A percentile compares a stretch with the other conserved stretches of the same genome.
These are phyloP conservation scores for Xylaria palmicola DNA, from an alignment of 495 filamentous ascomycete genomes.

Conservation along the genomic window DNA sequence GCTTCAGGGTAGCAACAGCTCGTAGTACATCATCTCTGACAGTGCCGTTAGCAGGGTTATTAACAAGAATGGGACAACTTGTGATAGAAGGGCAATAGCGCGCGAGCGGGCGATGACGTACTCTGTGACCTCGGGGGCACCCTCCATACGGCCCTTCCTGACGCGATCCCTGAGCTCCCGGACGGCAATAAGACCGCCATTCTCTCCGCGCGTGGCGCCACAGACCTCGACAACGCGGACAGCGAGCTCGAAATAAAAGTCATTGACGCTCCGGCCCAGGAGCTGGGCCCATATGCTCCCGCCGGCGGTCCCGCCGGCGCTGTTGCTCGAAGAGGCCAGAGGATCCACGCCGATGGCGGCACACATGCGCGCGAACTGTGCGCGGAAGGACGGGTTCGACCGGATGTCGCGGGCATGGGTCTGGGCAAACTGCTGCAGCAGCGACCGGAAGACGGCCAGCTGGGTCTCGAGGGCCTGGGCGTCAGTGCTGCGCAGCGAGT, in stretches of 20 bases:
- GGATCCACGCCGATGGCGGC: conserved; percentile 95
- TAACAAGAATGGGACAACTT: too few species aligned
- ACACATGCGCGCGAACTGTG: conserved; percentile 98
- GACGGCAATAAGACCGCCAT: conserved; percentile 87
- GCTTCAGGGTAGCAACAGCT: conserved; percentile 82
- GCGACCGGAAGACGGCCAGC: conserved; percentile 89
- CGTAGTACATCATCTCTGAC: conserved; percentile 84
- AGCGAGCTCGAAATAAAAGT: conserved; percentile 97
- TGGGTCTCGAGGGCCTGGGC: conserved; percentile 82
- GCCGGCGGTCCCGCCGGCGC: conserved; percentile 41
- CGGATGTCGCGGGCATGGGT: conserved; percentile 94
- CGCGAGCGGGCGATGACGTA: conserved; percentile 23
- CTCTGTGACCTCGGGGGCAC: conserved; percentile 70
- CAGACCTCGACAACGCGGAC: conserved; percentile 94
- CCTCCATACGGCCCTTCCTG: conserved; percentile 68
- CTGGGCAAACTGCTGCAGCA: conserved; percentile 89
- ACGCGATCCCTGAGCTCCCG: conserved; percentile 75
- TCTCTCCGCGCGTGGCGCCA: conserved; percentile 80
- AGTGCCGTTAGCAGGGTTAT: neutral
- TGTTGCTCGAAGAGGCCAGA: conserved; percentile 65
- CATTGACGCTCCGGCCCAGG: conserved; percentile 85
- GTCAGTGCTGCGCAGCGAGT: conserved; percentile 76
- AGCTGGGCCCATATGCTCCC: conserved; percentile 89
- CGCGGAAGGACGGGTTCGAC: conserved; percentile 89
- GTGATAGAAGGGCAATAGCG: neutral